phyloP scores from a whole-genome alignment of 2,329 filamentous ascomycete species.

The Orbilia oligospora region DNA sequence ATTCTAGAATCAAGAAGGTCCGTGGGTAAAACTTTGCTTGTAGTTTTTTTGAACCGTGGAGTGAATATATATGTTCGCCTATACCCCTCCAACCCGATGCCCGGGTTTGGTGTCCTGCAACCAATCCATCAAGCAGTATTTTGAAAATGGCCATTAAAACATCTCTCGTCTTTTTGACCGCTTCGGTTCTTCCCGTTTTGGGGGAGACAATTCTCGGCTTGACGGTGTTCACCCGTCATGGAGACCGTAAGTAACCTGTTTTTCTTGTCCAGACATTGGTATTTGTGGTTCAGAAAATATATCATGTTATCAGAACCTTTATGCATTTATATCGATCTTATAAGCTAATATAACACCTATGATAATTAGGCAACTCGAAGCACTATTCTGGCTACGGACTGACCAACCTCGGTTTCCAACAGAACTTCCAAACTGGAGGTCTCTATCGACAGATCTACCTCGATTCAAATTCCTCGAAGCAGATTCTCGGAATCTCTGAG shows the following conservation, averaged over 20 bases:
- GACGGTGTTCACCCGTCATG: constrained; percentile 91
- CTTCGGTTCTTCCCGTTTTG: constrained; percentile 59
- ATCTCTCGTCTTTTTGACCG: constrained; percentile 41
- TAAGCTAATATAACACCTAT: constrained; percentile 18
- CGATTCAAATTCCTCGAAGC: constrained; percentile 70
- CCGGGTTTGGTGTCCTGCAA: constrained; percentile 30
- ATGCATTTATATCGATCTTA: not conserved
- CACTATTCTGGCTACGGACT: constrained; percentile 78
- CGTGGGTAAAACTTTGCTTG: constrained; percentile 7
- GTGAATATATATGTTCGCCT: constrained; percentile 31
- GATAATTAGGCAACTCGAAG: constrained; percentile 69
- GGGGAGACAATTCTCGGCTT: constrained; percentile 82
- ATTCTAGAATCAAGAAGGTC: constrained; percentile 18
- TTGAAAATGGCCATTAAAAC: constrained; percentile 48
- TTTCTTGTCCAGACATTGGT: constrained; percentile 70
- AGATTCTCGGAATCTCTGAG: constrained; percentile 77
- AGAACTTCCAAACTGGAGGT: constrained; percentile 79
- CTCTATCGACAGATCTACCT: constrained; percentile 86
- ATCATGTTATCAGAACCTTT: not conserved
- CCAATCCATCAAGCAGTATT: constrained; percentile 14
- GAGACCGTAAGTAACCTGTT: constrained; percentile 74
- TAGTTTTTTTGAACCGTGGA: not conserved
- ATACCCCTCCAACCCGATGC: constrained; percentile 25
- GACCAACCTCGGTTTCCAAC: constrained; percentile 82
- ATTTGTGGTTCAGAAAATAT: no score